These are phyloP conservation scores for Eimeria falciformis DNA, from an alignment of 169 alveolate genomes.

Conservation along the genomic window DNA sequence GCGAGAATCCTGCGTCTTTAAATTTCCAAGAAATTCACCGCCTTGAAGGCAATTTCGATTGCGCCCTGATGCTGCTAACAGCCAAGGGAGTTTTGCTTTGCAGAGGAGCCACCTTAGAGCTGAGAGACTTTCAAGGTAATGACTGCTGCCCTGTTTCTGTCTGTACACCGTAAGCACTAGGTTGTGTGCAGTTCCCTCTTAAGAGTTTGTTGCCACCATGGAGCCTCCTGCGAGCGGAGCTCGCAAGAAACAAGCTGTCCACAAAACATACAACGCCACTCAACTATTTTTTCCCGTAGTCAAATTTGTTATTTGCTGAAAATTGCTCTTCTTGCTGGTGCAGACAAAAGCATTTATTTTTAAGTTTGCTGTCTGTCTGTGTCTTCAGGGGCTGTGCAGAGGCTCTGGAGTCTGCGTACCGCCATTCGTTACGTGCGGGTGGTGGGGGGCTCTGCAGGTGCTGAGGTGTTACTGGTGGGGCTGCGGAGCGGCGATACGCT, in stretches of 20 bases:
- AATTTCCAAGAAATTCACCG: slow-evolving; percentile 88
- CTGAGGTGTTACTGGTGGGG: slow-evolving; percentile 94
- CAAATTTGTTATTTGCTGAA: too few relatives aligned
- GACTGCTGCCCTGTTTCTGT: too few relatives aligned
- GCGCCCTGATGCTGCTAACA: slow-evolving; percentile 90
- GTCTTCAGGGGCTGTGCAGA: slow-evolving; percentile 87
- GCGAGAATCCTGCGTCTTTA: slow-evolving; percentile 88
- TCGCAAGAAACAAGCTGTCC: too few relatives aligned
- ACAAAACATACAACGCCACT: too few relatives aligned
- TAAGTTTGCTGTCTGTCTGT: too few relatives aligned
- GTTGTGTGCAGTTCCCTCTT: too few relatives aligned
- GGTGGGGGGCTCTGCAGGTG: slow-evolving; percentile 93
- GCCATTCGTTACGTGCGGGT: slow-evolving; percentile 88
- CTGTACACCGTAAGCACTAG: too few relatives aligned
- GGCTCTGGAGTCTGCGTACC: slow-evolving; percentile 94
- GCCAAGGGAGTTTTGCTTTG: slow-evolving; percentile 90
- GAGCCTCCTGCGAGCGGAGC: too few relatives aligned
- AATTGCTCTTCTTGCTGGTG: too few relatives aligned
- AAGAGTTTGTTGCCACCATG: too few relatives aligned
- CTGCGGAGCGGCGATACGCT: slow-evolving; percentile 91
- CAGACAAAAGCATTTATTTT: too few relatives aligned
- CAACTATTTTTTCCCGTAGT: too few relatives aligned
- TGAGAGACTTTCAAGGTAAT: slow-evolving; percentile 83
- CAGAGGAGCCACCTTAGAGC: slow-evolving; percentile 86
- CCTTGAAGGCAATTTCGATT: slow-evolving; percentile 89